A percentile compares a stretch with the other conserved stretches of the same genome.
Conservation (phyloP, 345 rosid genomes). For the Arabidopsis thaliana region TAIR10.1 NC_003070.9:2652001-2652500, state of each 20-base stretch:
- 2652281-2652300: constrained; percentile 17
- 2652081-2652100: constrained; percentile 22
- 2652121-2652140: background rate
- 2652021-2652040: constrained; percentile 14
- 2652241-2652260: constrained; percentile 4
- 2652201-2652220: constrained; percentile 16
- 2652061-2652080: constrained; percentile 2
- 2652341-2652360: constrained; percentile 12
- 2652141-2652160: background rate
- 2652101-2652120: background rate
- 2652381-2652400: constrained; percentile 7
- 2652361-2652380: constrained; percentile 14
- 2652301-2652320: constrained; percentile 16
- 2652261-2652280: constrained; percentile 4
- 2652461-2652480: constrained; percentile 36
- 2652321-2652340: background rate
- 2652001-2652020: constrained; percentile 9
- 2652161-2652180: constrained; percentile 10
- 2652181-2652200: constrained; percentile 23
- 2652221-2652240: constrained; percentile 10
- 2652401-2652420: constrained; percentile 25
- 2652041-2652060: constrained; percentile 7
- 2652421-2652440: constrained; percentile 31
- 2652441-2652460: constrained; percentile 3
- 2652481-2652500: constrained; percentile 95